phyloP scores from a whole-genome alignment of 1,284 basidiomycete species.

The Volvariella surrecta region DNA sequence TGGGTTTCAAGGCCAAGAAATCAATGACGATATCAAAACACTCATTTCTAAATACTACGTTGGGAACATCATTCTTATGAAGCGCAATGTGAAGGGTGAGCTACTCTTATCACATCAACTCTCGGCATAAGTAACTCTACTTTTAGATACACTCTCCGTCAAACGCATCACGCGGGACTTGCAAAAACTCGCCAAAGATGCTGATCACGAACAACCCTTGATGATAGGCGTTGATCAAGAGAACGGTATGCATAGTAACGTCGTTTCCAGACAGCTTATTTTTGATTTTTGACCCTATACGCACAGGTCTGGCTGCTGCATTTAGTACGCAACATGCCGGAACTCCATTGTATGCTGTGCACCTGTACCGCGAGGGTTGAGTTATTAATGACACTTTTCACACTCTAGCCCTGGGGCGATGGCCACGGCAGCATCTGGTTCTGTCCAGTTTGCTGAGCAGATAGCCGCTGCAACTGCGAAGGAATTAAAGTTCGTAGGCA shows the following conservation, averaged over 20 bases:
- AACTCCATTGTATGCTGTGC: conserved; percentile 52
- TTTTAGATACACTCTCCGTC: conserved; percentile 41
- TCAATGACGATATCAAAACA: conserved; percentile 41
- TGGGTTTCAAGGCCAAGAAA: conserved; percentile 52
- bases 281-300: conserved; percentile 2
- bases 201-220: conserved; percentile 46
- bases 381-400: background rate
- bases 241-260: conserved; percentile 34
- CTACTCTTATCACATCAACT: background rate
- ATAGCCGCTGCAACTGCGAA: conserved; percentile 40
- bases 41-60: conserved; percentile 56
- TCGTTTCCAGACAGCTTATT: conserved; percentile 1
- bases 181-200: conserved; percentile 45
- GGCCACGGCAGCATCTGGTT: conserved; percentile 52
- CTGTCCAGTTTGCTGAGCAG: conserved; percentile 32
- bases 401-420: conserved; percentile 57
- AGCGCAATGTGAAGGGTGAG: conserved; percentile 51
- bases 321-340: conserved; percentile 48
- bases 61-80: conserved; percentile 63
- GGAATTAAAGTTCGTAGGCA: conserved; percentile 52
- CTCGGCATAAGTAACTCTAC: background rate
- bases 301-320: conserved; percentile 59
- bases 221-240: conserved; percentile 69
- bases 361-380: background rate
- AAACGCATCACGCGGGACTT: conserved; percentile 36